Percentiles rank a stretch among this genome's conserved stretches.
Conservation (phyloP, 2,329 filamentous ascomycete species). For the Phialocephala subalpina region DNA sequence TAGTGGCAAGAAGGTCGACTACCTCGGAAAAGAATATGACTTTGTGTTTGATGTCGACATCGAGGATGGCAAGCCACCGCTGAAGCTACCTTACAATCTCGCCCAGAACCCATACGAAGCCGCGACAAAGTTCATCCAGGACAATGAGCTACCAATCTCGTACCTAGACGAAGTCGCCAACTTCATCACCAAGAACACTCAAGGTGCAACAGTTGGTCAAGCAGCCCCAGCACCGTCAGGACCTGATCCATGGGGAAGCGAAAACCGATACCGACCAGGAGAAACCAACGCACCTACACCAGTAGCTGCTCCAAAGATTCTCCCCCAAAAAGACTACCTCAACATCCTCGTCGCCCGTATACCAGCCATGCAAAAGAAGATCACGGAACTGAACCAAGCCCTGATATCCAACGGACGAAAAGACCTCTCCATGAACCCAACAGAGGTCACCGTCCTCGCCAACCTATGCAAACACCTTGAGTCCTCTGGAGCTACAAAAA, state of each 20-base stretch:
- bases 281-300: slow-evolving; percentile 54
- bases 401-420: slow-evolving; percentile 77
- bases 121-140: slow-evolving; percentile 87
- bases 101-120: slow-evolving; percentile 93
- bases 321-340: slow-evolving; percentile 84
- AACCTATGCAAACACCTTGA: slow-evolving; percentile 71
- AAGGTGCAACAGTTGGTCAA: slow-evolving; percentile 83
- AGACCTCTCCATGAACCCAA: slow-evolving; percentile 75
- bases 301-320: slow-evolving; percentile 57
- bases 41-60: slow-evolving; percentile 98
- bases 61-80: slow-evolving; percentile 88
- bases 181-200: slow-evolving; percentile 90
- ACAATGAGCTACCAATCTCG: slow-evolving; percentile 85
- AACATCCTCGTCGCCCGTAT: slow-evolving; percentile 79
- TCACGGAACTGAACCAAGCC: slow-evolving; percentile 76
- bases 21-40: slow-evolving; percentile 89
- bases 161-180: slow-evolving; percentile 93
- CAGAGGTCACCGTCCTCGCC: slow-evolving; percentile 70
- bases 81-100: slow-evolving; percentile 94
- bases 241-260: slow-evolving; percentile 78
- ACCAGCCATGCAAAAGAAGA: slow-evolving; percentile 76
- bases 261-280: slow-evolving; percentile 80
- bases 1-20: slow-evolving; percentile 76
- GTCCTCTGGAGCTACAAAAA: slow-evolving; percentile 47
- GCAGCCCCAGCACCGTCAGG: slow-evolving; percentile 52